These are phyloP conservation scores for Arctium lappa DNA, from an alignment of 129 eudicot genomes.

Conservation along the genomic window DNA sequence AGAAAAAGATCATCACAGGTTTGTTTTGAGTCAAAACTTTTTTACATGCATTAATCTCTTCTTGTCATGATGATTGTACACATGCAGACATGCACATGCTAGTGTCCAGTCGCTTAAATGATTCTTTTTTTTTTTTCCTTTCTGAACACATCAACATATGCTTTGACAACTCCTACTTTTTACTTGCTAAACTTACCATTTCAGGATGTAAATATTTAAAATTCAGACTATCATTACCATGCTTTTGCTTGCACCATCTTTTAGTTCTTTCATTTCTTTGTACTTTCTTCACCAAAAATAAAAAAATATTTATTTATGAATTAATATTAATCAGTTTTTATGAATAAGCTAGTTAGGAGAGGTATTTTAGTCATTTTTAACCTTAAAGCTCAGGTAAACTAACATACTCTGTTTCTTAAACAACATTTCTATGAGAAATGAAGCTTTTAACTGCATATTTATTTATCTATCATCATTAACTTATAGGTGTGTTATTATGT, in stretches of 20 bases:
- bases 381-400: background rate
- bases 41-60: conserved; percentile 13
- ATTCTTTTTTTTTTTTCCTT: conserved; percentile 8
- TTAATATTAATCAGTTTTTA: background rate
- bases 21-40: conserved; percentile 5
- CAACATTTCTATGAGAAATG: background rate
- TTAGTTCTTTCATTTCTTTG: conserved; percentile 7
- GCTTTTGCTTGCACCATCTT: background rate
- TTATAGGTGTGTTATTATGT: background rate
- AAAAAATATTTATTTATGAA: no score
- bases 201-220: conserved; percentile 15
- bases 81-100: conserved; percentile 40
- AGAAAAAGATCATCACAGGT: conserved; percentile 59
- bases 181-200: conserved; percentile 28
- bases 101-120: conserved; percentile 30
- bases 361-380: conserved; percentile 4
- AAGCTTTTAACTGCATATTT: no score
- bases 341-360: background rate
- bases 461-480: no score
- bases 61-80: conserved; percentile 40
- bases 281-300: background rate
- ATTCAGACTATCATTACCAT: conserved; percentile 15
- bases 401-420: background rate
- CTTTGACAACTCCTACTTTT: conserved; percentile 30
- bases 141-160: conserved; percentile 21